Conservation (phyloP, 2,329 filamentous ascomycete species). For the Curvularia spicifera region DNA sequence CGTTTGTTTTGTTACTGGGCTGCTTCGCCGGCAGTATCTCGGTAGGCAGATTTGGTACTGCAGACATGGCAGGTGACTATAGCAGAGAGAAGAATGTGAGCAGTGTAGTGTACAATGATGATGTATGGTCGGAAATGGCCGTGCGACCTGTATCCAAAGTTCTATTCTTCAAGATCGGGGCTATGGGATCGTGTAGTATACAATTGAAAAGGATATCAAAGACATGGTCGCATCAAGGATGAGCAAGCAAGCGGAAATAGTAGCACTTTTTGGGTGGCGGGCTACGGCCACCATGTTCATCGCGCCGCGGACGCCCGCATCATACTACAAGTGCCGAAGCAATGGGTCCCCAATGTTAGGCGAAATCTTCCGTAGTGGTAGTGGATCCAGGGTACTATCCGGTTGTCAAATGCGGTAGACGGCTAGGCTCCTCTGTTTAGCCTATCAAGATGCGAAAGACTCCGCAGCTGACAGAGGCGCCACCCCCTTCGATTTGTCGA, state of each 20-base stretch:
- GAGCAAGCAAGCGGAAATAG: constrained; percentile 7
- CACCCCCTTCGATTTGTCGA: constrained; percentile 14
- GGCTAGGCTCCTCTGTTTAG: constrained; percentile 4
- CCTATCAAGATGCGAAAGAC: constrained; percentile 24
- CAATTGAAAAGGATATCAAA: constrained; percentile 9
- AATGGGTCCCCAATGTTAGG: constrained; percentile 6
- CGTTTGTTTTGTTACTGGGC: constrained; percentile 18
- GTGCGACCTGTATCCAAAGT: constrained; percentile 12
- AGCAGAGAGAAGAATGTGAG: neutral
- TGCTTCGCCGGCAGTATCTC: constrained; percentile 21
- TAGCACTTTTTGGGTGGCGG: constrained; percentile 1
- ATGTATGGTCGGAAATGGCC: neutral
- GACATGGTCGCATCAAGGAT: constrained; percentile 5
- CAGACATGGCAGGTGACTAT: constrained; percentile 35
- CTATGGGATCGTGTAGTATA: constrained; percentile 21
- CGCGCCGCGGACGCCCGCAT: neutral
- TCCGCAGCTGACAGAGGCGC: constrained; percentile 26
- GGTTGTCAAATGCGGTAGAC: constrained; percentile 13
- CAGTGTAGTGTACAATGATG: neutral
- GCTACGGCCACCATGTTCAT: constrained; percentile 4
- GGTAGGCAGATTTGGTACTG: constrained; percentile 38
- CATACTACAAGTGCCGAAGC: constrained; percentile 27
- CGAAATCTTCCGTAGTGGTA: constrained; percentile 7
- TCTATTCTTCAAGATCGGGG: constrained; percentile 14
- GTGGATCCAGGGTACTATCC: constrained; percentile 6